These are phyloP conservation scores for Syzygium grande DNA, from an alignment of 345 rosid genomes.

Conservation along the genomic window DNA sequence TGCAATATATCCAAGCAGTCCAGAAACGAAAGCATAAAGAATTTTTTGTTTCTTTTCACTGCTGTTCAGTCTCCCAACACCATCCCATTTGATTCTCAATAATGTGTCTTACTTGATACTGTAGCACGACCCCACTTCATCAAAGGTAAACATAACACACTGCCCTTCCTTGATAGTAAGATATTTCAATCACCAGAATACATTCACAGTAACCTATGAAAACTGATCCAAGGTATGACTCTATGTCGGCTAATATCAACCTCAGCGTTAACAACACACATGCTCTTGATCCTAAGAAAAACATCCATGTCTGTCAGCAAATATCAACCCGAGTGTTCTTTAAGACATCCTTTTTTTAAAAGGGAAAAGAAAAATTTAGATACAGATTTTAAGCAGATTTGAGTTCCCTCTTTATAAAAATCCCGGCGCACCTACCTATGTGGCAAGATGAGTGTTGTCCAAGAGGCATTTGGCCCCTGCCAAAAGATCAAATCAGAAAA, in stretches of 20 bases:
- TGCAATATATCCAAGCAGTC: slow-evolving; percentile 13
- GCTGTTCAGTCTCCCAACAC: slow-evolving; percentile 1
- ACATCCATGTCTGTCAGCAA: neutral
- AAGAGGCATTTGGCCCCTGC: slow-evolving; percentile 1
- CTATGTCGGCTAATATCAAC: neutral
- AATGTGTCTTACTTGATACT: slow-evolving; percentile 13
- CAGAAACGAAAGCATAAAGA: slow-evolving; percentile 35
- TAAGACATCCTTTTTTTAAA: neutral
- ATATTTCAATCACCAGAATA: neutral
- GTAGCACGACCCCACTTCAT: slow-evolving; percentile 13
- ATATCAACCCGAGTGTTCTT: neutral
- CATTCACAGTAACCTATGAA: neutral
- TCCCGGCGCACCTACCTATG: neutral
- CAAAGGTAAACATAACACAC: neutral
- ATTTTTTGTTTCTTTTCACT: slow-evolving; percentile 27
- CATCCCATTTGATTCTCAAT: slow-evolving; percentile 11
- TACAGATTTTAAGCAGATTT: neutral
- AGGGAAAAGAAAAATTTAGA: neutral
- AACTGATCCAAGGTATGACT: neutral
- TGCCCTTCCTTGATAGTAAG: neutral
- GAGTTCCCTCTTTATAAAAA: neutral
- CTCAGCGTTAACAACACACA: neutral
- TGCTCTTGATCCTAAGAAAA: neutral
- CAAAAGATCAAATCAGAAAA: slow-evolving; percentile 15
- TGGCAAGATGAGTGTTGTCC: neutral